Base-by-base conservation (phyloP, 192 early-diverging fungal genomes). In the Coemansia sp. region DNA sequence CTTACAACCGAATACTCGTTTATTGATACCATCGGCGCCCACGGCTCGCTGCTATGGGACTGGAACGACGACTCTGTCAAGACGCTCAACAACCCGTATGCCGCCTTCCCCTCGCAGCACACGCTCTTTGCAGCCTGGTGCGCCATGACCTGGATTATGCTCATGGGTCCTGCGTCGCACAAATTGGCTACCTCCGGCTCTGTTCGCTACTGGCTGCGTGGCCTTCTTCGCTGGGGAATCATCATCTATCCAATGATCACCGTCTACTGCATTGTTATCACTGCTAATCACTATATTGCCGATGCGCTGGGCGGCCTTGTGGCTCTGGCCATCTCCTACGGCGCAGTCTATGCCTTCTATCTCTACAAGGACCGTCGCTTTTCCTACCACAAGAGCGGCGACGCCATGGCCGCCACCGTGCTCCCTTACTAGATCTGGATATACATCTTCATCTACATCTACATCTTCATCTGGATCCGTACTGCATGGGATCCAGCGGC, bases 21-120 rank as follows among this genome's bases (percentile, higher is more conserved):
- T 44, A 69, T 77, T 25, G 80, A 83, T 56, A 72, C 80, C 22
- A 83, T 83, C 43, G 75, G 80, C 53, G 72, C 61, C 10, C 76
- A 77, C 44, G 80, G 80, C 67, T 83, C 80, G 68, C 72, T 83
- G 68, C 80, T 83, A 62, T 83, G 80, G 80, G 72, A 83, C 67
- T 83, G 80, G 80, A 72, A 83, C 71, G 80, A 83, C 72, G 75
- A 77, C 71, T 77, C 80, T 7, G 80, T 83, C 72, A 83, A 83
- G 69, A 69, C 80, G 11, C 75, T 83, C 61, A 83, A 83, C 80
- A 83, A 83, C 75, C 80, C 80, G 32, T 83, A 83, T 65, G 80
- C 80, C 57, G 80, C 80, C 22, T 83, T 83, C 63, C 80, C 80
- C 25, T 77, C 75, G 48, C 80, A 83, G 76, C 80, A 83, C 75